These are phyloP conservation scores for Rhizodiscina lignyota DNA, from an alignment of 495 filamentous ascomycete genomes.

Conservation along the genomic window DNA sequence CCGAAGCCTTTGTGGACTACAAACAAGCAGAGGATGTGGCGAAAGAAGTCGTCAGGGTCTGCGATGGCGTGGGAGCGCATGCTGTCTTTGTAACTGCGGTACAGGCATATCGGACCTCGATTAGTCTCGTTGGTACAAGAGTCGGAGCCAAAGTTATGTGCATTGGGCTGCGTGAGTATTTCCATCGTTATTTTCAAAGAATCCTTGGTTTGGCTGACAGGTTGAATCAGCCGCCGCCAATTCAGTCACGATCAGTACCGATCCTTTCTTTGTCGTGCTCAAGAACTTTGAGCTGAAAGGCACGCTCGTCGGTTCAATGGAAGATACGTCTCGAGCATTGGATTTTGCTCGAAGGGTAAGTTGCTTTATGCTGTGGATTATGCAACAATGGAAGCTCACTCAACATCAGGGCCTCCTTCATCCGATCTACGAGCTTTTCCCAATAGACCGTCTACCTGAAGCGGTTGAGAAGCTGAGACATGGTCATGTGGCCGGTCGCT, in stretches of 20 bases:
- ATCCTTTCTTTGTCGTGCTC: not conserved
- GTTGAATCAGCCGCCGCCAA: constrained; percentile 8
- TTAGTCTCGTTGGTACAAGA: constrained; percentile 22
- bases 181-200: too few species aligned
- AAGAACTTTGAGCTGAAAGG: constrained; percentile 18
- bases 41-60: constrained; percentile 23
- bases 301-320: constrained; percentile 29
- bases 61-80: constrained; percentile 31
- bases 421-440: constrained; percentile 18
- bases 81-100: constrained; percentile 34
- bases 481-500: constrained; percentile 30
- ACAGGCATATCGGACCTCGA: constrained; percentile 26
- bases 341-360: constrained; percentile 29
- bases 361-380: too few species aligned
- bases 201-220: not conserved
- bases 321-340: constrained; percentile 27
- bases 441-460: constrained; percentile 15
- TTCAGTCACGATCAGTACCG: too few species aligned
- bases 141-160: constrained; percentile 31
- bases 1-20: constrained; percentile 36
- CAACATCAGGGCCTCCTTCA: constrained; percentile 25
- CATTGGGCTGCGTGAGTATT: constrained; percentile 16
- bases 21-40: constrained; percentile 20
- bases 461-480: constrained; percentile 19
- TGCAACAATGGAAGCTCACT: too few species aligned